These are phyloP conservation scores for Pythium volutum DNA, from an alignment of 352 stramenopile species.

Conservation along the genomic window DNA sequence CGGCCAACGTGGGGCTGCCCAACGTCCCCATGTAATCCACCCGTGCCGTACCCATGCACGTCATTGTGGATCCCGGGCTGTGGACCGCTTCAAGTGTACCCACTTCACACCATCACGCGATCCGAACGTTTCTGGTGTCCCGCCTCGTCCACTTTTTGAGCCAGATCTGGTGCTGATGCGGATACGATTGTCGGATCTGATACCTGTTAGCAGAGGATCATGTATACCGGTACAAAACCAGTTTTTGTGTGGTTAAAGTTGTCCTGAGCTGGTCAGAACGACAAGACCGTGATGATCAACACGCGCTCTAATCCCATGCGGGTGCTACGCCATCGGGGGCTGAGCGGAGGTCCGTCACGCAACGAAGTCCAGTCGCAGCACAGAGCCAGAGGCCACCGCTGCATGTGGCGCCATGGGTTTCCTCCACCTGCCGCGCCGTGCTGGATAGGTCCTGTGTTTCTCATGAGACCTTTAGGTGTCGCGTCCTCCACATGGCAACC, in stretches of 20 bases:
- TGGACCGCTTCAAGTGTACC: slow-evolving; percentile 1
- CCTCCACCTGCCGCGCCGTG: background rate
- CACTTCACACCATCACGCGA: slow-evolving; percentile 11
- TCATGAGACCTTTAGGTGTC: background rate
- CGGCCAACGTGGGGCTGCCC: no score
- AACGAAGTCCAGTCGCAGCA: background rate
- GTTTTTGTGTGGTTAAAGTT: background rate
- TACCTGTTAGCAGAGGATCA: background rate
- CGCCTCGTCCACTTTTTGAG: background rate
- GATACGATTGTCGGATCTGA: background rate
- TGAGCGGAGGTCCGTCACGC: background rate
- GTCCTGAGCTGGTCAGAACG: background rate
- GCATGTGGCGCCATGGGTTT: background rate
- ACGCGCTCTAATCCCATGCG: background rate
- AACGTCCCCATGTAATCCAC: background rate
- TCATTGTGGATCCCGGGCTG: background rate
- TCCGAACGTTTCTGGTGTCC: slow-evolving; percentile 9
- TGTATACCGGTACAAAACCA: background rate
- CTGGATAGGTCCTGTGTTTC: background rate
- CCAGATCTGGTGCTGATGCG: background rate
- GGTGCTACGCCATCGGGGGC: background rate
- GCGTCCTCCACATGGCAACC: background rate
- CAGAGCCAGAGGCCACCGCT: background rate
- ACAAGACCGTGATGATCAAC: background rate
- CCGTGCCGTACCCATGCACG: background rate